These are phyloP conservation scores for Moniliella sp. DNA, from an alignment of 1,284 basidiomycete genomes.

Conservation along the genomic window DNA sequence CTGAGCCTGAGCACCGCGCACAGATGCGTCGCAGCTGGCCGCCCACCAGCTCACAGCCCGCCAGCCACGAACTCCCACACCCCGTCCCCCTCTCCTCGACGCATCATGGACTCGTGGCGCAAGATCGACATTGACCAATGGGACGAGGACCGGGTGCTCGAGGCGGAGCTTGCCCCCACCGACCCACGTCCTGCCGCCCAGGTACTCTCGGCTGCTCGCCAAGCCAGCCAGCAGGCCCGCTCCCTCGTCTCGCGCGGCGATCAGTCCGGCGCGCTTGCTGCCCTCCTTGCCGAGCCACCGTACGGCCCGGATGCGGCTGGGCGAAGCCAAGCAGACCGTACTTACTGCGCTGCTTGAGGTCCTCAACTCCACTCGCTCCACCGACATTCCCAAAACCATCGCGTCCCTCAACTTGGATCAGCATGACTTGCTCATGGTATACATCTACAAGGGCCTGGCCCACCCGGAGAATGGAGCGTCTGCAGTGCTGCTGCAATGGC, in stretches of 20 bases:
- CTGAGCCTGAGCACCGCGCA: too few relatives aligned
- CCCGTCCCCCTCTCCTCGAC: too few relatives aligned
- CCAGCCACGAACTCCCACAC: too few relatives aligned
- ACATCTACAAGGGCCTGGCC: constrained; percentile 87
- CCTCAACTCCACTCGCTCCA: constrained; percentile 75
- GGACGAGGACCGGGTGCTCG: constrained; percentile 71
- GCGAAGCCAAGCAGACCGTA: constrained; percentile 39
- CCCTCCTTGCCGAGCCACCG: constrained; percentile 17
- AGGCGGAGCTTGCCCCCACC: constrained; percentile 55
- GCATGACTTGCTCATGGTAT: constrained; percentile 90
- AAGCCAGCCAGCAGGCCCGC: constrained; percentile 52
- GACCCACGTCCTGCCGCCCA: constrained; percentile 60
- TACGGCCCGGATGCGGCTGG: constrained; percentile 19
- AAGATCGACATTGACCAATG: constrained; percentile 84
- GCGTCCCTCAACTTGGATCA: constrained; percentile 53
- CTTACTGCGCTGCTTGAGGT: constrained; percentile 66
- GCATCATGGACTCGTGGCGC: constrained; percentile 45
- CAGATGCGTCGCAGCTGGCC: too few relatives aligned
- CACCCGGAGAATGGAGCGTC: constrained; percentile 46
- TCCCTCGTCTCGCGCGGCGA: constrained; percentile 36
- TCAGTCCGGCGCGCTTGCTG: constrained; percentile 11
- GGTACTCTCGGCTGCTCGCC: constrained; percentile 53
- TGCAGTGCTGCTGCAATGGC: constrained; percentile 77
- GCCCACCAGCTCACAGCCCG: too few relatives aligned
- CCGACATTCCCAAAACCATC: constrained; percentile 61